Conservation (phyloP, 2,329 filamentous ascomycete species). For the Monilinia vaccinii-corymbosi region DNA sequence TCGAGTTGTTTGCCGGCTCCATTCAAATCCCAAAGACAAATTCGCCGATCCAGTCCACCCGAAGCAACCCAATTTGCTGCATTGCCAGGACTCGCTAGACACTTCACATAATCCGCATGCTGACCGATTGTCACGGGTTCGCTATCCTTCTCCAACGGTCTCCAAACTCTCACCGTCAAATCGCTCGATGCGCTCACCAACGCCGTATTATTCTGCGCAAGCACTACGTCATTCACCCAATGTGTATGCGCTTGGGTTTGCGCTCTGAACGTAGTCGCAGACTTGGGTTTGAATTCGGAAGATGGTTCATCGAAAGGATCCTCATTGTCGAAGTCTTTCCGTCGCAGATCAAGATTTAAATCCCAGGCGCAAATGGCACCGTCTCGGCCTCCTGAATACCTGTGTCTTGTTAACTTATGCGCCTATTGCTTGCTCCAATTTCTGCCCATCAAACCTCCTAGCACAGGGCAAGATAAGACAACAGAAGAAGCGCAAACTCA, state of each 20-base stretch:
- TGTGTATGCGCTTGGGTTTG: conserved; percentile 67
- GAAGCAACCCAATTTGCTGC: conserved; percentile 82
- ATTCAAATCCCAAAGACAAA: conserved; percentile 87
- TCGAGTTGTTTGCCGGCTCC: conserved; percentile 78
- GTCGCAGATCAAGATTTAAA: conserved; percentile 59
- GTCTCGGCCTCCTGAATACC: conserved; percentile 92
- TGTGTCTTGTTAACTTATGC: conserved; percentile 32
- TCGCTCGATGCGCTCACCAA: conserved; percentile 67
- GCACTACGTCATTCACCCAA: conserved; percentile 68
- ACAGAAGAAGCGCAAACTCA: conserved; percentile 33
- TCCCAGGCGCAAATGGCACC: conserved; percentile 96
- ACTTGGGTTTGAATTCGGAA: conserved; percentile 33
- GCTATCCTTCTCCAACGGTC: conserved; percentile 57
- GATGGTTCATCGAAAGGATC: conserved; percentile 28
- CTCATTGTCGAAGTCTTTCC: conserved; percentile 13
- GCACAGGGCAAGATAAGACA: conserved; percentile 2
- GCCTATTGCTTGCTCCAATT: neutral
- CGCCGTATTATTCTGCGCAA: conserved; percentile 55
- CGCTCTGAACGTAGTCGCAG: conserved; percentile 47
- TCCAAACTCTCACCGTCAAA: conserved; percentile 67
- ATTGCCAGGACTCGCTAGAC: conserved; percentile 67
- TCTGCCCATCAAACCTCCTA: neutral
- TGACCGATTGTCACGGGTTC: conserved; percentile 75
- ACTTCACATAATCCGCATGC: conserved; percentile 95
- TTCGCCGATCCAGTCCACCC: conserved; percentile 84